Percentiles rank a stretch among this genome's conserved stretches.
phyloP scores from a whole-genome alignment of 164 flowering plant genomes.

The Vitis riparia region DNA sequence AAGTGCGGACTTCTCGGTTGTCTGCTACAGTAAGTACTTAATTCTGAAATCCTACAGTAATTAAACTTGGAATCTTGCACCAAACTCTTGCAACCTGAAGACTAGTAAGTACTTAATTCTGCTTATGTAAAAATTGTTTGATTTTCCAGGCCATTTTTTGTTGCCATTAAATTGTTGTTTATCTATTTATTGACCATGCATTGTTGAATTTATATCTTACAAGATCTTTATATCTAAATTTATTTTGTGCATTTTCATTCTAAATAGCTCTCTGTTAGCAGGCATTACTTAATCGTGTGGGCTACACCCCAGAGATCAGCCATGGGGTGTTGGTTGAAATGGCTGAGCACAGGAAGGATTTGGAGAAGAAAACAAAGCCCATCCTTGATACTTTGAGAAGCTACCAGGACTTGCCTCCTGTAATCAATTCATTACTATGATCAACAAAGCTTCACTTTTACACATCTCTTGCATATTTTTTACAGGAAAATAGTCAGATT shows the following conservation, averaged over 20 bases:
- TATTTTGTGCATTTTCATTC: not conserved
- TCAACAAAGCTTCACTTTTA: not conserved
- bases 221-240: not conserved
- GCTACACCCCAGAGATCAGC: conserved; percentile 86
- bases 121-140: too few relatives aligned
- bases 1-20: too few relatives aligned
- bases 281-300: conserved; percentile 83
- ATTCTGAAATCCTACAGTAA: too few relatives aligned
- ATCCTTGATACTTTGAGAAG: conserved; percentile 88
- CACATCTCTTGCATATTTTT: too few relatives aligned
- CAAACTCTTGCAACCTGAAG: too few relatives aligned
- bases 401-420: conserved; percentile 98
- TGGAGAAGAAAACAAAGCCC: conserved; percentile 93
- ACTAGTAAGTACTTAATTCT: too few relatives aligned
- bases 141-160: too few relatives aligned
- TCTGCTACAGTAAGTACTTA: too few relatives aligned
- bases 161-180: too few relatives aligned
- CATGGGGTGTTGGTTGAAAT: conserved; percentile 88
- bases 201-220: not conserved
- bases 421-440: conserved; percentile 22
- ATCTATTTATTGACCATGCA: not conserved
- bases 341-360: conserved; percentile 84
- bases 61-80: too few relatives aligned
- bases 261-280: conserved; percentile 24
- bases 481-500: too few relatives aligned